Conservation (phyloP, 1,284 basidiomycete species). For the Microbotryum silenes-acaulis region DNA sequence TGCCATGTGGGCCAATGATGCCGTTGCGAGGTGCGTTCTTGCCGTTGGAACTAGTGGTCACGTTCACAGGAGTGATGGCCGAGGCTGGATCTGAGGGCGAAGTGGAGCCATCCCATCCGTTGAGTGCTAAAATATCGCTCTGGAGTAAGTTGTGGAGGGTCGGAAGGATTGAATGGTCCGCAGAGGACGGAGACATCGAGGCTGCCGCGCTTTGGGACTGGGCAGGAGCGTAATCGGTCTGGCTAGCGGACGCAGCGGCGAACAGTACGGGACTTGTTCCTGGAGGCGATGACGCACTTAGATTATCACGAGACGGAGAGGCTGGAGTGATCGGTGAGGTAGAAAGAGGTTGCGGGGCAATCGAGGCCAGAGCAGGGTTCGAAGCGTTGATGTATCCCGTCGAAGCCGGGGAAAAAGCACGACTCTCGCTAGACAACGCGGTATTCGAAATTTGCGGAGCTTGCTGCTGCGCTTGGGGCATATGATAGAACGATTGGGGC, state of each 20-base stretch:
- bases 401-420: background rate
- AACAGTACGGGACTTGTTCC: slow-evolving; percentile 1
- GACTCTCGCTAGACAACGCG: background rate
- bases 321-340: background rate
- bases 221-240: no score
- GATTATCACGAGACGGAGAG: background rate
- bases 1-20: background rate
- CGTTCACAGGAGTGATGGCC: background rate
- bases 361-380: background rate
- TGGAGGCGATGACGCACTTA: background rate
- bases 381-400: background rate
- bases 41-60: background rate
- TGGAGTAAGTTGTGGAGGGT: slow-evolving; percentile 30
- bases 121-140: slow-evolving; percentile 4
- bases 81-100: background rate
- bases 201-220: no score
- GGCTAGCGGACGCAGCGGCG: no score
- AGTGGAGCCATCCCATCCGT: background rate
- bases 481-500: background rate
- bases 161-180: background rate
- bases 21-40: background rate
- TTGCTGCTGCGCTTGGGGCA: background rate
- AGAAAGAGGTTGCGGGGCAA: background rate
- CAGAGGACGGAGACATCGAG: background rate
- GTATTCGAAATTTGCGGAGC: background rate